Conservation (phyloP, 75 land plant genomes). For the Picea sitchensis region DNA sequence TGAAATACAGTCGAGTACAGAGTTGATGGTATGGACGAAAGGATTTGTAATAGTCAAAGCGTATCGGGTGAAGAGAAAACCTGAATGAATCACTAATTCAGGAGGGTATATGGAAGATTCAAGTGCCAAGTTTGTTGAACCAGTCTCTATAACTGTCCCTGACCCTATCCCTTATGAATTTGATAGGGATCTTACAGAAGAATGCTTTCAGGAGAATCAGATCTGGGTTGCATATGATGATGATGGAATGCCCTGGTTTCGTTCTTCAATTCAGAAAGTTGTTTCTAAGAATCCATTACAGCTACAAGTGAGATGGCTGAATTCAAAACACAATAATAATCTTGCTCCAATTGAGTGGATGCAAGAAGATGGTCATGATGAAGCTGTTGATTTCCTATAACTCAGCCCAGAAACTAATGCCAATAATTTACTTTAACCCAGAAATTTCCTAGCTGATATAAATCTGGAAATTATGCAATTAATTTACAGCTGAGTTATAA, state of each 20-base stretch:
- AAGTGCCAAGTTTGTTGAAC: neutral
- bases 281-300: no score
- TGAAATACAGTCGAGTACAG: neutral
- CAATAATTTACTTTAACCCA: no score
- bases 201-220: constrained; percentile 15
- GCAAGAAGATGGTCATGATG: constrained; percentile 88
- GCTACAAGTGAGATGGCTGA: no score
- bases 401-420: no score
- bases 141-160: constrained; percentile 27
- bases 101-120: neutral
- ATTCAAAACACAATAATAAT: no score
- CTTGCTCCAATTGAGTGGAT: constrained; percentile 72
- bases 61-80: neutral
- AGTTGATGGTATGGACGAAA: neutral
- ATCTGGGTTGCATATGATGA: constrained; percentile 50
- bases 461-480: no score
- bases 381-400: constrained; percentile 21
- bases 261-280: no score
- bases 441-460: no score
- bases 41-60: neutral
- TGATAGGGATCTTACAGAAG: constrained; percentile 25
- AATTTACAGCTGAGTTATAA: no score
- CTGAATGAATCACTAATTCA: neutral
- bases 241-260: no score
- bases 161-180: constrained; percentile 37